Conservation (phyloP, 2,329 filamentous ascomycete species). For the Hirsutella rhossiliensis region DNA sequence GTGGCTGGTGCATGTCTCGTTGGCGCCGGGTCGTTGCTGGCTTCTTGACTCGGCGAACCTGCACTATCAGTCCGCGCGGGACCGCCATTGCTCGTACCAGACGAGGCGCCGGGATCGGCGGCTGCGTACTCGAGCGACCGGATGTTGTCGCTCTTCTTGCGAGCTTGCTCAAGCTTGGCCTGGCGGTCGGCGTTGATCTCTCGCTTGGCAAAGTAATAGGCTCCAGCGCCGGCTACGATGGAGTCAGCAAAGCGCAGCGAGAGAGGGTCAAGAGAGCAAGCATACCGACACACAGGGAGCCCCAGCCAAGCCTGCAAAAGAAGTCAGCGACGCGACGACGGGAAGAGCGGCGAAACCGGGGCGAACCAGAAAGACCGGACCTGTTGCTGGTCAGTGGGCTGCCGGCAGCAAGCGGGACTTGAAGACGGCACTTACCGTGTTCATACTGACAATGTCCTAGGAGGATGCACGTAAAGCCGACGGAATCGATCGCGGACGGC, state of each 20-base stretch:
- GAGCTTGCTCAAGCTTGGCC: constrained; percentile 54
- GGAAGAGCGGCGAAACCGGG: not conserved
- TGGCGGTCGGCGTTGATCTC: constrained; percentile 85
- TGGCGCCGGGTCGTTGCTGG: constrained; percentile 68
- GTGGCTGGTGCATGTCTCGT: constrained; percentile 69
- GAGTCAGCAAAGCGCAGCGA: constrained; percentile 3
- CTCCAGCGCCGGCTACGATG: constrained; percentile 64
- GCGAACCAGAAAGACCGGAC: constrained; percentile 55
- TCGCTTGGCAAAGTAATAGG: constrained; percentile 93
- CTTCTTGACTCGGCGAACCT: constrained; percentile 59
- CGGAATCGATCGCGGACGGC: not conserved
- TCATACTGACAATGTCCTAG: constrained; percentile 28
- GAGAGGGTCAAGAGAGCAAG: not conserved
- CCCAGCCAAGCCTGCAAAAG: constrained; percentile 73
- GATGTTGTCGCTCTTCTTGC: constrained; percentile 48
- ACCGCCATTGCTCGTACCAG: constrained; percentile 28
- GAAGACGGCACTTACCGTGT: constrained; percentile 33
- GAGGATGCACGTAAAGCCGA: not conserved
- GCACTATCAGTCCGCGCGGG: constrained; percentile 46
- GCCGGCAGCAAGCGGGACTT: constrained; percentile 1
- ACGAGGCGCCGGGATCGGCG: constrained; percentile 19
- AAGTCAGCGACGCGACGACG: constrained; percentile 1
- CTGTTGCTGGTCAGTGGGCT: constrained; percentile 19
- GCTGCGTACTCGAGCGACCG: constrained; percentile 40
- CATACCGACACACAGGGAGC: constrained; percentile 71